Percentiles rank a stretch among this genome's conserved stretches.
These are phyloP conservation scores for Gossypium trilobum DNA, from an alignment of 441 rosid species.

Conservation along the genomic window DNA sequence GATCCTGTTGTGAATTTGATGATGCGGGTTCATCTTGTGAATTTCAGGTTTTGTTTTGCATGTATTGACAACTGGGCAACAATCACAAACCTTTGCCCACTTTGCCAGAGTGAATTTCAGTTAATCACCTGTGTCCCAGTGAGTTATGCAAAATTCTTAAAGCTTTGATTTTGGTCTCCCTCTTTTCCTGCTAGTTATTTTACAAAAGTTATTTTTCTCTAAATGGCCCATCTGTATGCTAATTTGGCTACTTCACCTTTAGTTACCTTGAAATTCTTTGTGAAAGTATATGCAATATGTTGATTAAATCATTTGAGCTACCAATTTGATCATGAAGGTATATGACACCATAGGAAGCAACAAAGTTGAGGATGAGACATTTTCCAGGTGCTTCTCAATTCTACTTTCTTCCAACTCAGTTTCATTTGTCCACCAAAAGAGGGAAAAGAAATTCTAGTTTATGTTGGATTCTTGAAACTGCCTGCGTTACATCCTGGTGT, in stretches of 20 bases:
- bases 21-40: slow-evolving; percentile 21
- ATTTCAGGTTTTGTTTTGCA: slow-evolving; percentile 87
- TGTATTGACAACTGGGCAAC: slow-evolving; percentile 98
- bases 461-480: not conserved
- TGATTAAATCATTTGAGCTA: slow-evolving; percentile 19
- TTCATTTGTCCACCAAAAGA: not conserved
- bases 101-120: slow-evolving; percentile 94
- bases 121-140: slow-evolving; percentile 93
- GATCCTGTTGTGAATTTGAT: slow-evolving; percentile 12
- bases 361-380: slow-evolving; percentile 55
- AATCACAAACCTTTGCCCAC: slow-evolving; percentile 93
- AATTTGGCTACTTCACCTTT: slow-evolving; percentile 11
- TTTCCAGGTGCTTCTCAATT: slow-evolving; percentile 44
- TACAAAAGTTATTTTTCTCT: not conserved
- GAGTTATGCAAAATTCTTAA: slow-evolving; percentile 29
- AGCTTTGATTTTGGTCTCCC: not conserved
- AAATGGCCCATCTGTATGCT: not conserved
- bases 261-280: slow-evolving; percentile 18
- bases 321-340: slow-evolving; percentile 47
- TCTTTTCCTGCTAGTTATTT: not conserved
- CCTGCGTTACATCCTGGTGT: not conserved
- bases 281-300: slow-evolving; percentile 18
- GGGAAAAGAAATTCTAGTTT: not conserved
- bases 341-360: slow-evolving; percentile 76
- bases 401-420: not conserved